phyloP scores from a whole-genome alignment of 108 stramenopile species.

The Poteriospumella lacustris region DNA sequence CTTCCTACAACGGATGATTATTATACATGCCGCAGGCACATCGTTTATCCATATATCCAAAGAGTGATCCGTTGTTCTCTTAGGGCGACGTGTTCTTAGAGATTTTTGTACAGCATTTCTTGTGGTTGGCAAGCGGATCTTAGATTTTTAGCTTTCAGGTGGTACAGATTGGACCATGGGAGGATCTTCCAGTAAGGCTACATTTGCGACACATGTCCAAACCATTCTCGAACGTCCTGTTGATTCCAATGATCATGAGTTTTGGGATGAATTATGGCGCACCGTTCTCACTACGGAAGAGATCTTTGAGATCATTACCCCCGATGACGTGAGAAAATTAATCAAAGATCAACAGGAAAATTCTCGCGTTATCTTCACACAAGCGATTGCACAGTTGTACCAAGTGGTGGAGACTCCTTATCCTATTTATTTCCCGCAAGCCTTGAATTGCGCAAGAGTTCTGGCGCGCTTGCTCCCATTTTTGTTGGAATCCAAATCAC shows the following conservation, averaged over 20 bases:
- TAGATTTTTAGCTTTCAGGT: too few relatives aligned
- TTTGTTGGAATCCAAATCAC: conserved; percentile 64
- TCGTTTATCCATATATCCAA: too few relatives aligned
- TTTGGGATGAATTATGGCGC: conserved; percentile 89
- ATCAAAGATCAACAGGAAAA: conserved; percentile 74
- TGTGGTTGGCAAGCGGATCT: too few relatives aligned
- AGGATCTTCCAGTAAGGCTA: conserved; percentile 76
- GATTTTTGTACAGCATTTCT: too few relatives aligned
- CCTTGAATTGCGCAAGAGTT: conserved; percentile 80
- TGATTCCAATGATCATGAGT: conserved; percentile 72
- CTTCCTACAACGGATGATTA: too few relatives aligned
- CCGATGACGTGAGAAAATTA: conserved; percentile 50
- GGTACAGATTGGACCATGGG: too few relatives aligned
- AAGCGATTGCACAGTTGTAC: conserved; percentile 84
- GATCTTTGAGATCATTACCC: conserved; percentile 80
- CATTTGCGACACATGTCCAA: conserved; percentile 69
- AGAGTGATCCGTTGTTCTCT: too few relatives aligned
- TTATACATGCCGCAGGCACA: too few relatives aligned
- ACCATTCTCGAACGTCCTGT: conserved; percentile 68
- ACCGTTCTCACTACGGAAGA: conserved; percentile 70
- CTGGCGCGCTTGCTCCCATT: conserved; percentile 83
- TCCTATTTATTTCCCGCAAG: conserved; percentile 85
- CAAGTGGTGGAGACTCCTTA: conserved; percentile 91
- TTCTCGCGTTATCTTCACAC: conserved; percentile 74
- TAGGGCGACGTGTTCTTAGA: too few relatives aligned